A percentile compares a stretch with the other conserved stretches of the same genome.
Conservation (phyloP, 202 grass and related monocot genomes). For the Panicum virgatum region DNA sequence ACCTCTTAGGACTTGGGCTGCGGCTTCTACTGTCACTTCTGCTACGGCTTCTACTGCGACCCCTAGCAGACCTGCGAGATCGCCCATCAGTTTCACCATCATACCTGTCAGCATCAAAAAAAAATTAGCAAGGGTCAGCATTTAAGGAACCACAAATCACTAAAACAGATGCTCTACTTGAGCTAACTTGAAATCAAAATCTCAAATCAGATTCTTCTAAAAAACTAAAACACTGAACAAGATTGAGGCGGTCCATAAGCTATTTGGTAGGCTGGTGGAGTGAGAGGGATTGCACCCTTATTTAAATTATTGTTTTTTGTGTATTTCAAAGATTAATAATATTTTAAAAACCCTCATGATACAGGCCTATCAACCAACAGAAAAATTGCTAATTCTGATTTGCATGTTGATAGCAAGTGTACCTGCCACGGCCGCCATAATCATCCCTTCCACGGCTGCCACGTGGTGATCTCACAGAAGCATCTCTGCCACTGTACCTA, state of each 20-base stretch:
- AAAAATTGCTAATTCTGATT: background rate
- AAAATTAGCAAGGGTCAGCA: constrained; percentile 1
- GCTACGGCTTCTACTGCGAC: constrained; percentile 64
- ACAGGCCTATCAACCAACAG: background rate
- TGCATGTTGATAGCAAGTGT: constrained; percentile 5
- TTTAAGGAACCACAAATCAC: constrained; percentile 3
- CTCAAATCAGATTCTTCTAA: background rate
- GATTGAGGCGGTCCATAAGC: background rate
- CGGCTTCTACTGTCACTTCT: constrained; percentile 60
- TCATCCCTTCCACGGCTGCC: constrained; percentile 47
- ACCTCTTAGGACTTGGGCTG: constrained; percentile 65
- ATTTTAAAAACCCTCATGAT: background rate
- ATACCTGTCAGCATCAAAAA: constrained; percentile 40
- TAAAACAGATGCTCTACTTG: background rate
- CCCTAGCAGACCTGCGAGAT: constrained; percentile 52
- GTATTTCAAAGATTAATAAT: background rate
- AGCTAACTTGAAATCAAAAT: constrained; percentile 13
- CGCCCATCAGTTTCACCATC: constrained; percentile 43
- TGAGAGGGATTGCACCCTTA: background rate
- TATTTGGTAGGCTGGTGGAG: background rate
- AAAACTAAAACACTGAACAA: background rate
- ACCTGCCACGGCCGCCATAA: constrained; percentile 60
- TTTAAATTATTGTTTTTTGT: background rate
- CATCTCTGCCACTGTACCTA: constrained; percentile 46
- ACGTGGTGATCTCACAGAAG: constrained; percentile 53